A percentile compares a stretch with the other conserved stretches of the same genome.
Conservation (phyloP, 2,329 filamentous ascomycete species). For the Ustulina deusta region DNA sequence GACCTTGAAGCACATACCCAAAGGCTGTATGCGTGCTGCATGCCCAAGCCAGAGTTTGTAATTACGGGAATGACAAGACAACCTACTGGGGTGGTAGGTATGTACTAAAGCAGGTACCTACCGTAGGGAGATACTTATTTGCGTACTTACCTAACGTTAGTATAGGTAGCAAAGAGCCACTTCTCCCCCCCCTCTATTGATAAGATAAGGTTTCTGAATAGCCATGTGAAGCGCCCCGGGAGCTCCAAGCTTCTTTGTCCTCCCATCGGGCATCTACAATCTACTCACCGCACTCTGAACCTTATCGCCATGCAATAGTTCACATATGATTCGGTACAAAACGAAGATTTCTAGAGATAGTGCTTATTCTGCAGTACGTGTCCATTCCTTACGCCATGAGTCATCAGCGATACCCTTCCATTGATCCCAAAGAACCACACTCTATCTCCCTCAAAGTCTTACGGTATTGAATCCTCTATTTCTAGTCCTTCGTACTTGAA, state of each 20-base stretch:
- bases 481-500: neutral
- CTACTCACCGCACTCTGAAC: neutral
- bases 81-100: neutral
- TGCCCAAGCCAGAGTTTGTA: neutral
- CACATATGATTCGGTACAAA: conserved; percentile 12
- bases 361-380: conserved; percentile 15
- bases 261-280: conserved; percentile 2
- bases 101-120: neutral
- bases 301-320: conserved; percentile 31
- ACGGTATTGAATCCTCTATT: conserved; percentile 58
- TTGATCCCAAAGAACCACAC: conserved; percentile 79
- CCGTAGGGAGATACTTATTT: neutral
- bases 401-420: conserved; percentile 68
- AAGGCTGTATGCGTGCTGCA: neutral
- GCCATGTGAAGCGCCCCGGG: conserved; percentile 6
- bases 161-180: neutral
- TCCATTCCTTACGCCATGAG: conserved; percentile 58
- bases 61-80: conserved; percentile 8
- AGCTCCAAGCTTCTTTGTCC: conserved; percentile 14
- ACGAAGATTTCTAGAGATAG: conserved; percentile 14
- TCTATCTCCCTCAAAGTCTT: conserved; percentile 82
- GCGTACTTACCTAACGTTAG: neutral
- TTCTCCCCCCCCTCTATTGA: conserved; percentile 18
- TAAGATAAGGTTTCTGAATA: conserved; percentile 30
- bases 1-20: neutral